A percentile compares a stretch with the other conserved stretches of the same genome.
Evolutionary conservation across 441 rosid genomes (phyloP).

Genomic region (Brassica balearica): DNA sequence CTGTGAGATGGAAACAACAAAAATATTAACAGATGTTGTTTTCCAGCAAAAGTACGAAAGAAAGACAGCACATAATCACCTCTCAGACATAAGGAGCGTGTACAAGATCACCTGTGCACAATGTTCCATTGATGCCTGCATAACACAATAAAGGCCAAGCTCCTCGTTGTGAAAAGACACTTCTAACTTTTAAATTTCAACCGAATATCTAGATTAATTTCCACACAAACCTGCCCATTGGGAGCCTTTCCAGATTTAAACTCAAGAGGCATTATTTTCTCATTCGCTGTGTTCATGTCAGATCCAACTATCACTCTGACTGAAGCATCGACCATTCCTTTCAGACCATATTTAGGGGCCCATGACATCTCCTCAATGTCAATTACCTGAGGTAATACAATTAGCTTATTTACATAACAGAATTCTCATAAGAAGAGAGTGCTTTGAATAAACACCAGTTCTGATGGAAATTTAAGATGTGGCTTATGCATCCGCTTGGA

Average conservation of each 20-base stretch:
- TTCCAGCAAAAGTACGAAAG: slow-evolving; percentile 29
- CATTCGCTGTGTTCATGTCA: slow-evolving; percentile 51
- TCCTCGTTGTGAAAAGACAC: slow-evolving; percentile 16
- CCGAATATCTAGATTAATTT: slow-evolving; percentile 19
- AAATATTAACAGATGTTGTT: slow-evolving; percentile 1
- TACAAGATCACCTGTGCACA: slow-evolving; percentile 96
- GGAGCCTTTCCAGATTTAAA: slow-evolving; percentile 93
- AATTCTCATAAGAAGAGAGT: slow-evolving; percentile 17
- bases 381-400: slow-evolving; percentile 62
- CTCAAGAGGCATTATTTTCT: slow-evolving; percentile 87
- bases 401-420: slow-evolving; percentile 12
- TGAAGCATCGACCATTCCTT: slow-evolving; percentile 98
- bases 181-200: slow-evolving; percentile 25
- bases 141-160: slow-evolving; percentile 34
- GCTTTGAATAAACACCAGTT: not conserved
- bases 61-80: slow-evolving; percentile 53
- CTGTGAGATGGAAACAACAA: slow-evolving; percentile 1
- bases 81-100: slow-evolving; percentile 98
- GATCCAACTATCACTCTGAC: slow-evolving; percentile 71
- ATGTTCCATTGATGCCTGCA: slow-evolving; percentile 93
- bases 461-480: slow-evolving; percentile 8
- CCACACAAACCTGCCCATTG: slow-evolving; percentile 66
- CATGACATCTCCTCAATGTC: slow-evolving; percentile 99
- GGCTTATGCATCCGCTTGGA: slow-evolving; percentile 7
- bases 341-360: slow-evolving; percentile 98